Base-by-base conservation (phyloP, 768 basidiomycete genomes). In the Amanita exitialis region DNA sequence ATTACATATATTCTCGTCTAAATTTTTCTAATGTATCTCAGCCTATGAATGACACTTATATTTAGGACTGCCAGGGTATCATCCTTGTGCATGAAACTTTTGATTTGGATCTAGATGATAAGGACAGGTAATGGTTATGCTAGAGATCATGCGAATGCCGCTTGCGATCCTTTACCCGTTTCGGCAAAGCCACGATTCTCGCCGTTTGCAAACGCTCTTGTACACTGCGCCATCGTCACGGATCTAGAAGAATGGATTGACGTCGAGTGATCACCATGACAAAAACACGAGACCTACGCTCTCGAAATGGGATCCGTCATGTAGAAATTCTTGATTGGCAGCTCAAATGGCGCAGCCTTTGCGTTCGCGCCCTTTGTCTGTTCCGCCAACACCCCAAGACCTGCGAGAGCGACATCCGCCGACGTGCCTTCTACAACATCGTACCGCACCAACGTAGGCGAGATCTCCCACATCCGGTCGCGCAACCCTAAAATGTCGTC, bases 191-290 rank as follows among this genome's bases (percentile, higher is more conserved):
- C 78, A 59, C 78, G 74, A 59, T 78, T 72, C 69, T 86, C 82
- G 28, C 79, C 82, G 62, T 83, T 83, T 54, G 86, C 84, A 61
- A 94, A 95, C 16, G 91, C 77, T 43, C 86, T 82, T 12, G 87
- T 88, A 64, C 92, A 95, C 58, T 92, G 87, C 1, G 92, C 93
- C 93, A 96, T 96, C 32, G 93, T 94, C 32, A 90, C 86, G n/a
- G 90, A 91, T 41, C 87, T 90, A 57, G 43, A 46, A 54, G 25
- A 45, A 36, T 32, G 35, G 30, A 45, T 43, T 37, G 9, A 39
- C 46, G 50, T 16, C 53, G 27, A 21, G 21, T 30, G n/a, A 32
- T 7, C 25, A 23, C 2, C 8, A 16, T 2, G 35, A 49, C 18
- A 20, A 46, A 43, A 48, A 28, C 7, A 20, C 27, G 20, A 39